A percentile compares a stretch with the other conserved stretches of the same genome.
phyloP scores from a whole-genome alignment of 116 monocot species.

The Papilionanthe hybrid region DNA sequence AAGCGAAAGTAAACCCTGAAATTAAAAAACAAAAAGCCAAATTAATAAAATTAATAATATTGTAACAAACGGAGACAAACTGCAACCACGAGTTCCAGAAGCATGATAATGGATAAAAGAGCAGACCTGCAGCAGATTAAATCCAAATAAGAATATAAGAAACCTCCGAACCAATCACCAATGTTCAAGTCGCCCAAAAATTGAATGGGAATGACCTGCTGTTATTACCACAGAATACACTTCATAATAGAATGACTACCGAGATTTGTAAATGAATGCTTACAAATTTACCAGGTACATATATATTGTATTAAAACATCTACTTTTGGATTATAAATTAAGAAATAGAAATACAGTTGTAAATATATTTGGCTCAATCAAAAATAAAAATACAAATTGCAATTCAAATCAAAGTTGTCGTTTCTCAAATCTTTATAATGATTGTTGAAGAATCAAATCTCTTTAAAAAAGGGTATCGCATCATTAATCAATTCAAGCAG shows the following conservation, averaged over 20 bases:
- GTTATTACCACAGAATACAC: background rate
- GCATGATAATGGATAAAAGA: background rate
- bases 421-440: too few relatives aligned
- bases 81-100: constrained; percentile 25
- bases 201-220: constrained; percentile 1
- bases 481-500: too few relatives aligned
- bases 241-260: background rate
- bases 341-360: too few relatives aligned
- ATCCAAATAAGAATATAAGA: constrained; percentile 43
- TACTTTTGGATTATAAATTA: too few relatives aligned
- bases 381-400: too few relatives aligned
- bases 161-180: constrained; percentile 72
- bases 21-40: background rate
- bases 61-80: constrained; percentile 32
- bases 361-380: too few relatives aligned
- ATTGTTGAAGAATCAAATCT: too few relatives aligned
- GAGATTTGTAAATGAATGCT: too few relatives aligned
- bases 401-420: too few relatives aligned
- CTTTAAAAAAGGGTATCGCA: too few relatives aligned
- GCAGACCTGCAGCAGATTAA: background rate
- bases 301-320: too few relatives aligned
- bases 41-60: background rate
- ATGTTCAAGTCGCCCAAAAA: constrained; percentile 57
- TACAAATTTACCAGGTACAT: too few relatives aligned
- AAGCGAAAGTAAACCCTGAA: constrained; percentile 88